Evolutionary conservation across 2,329 filamentous ascomycete species (phyloP).

Genomic region (Cadophora gregata): DNA sequence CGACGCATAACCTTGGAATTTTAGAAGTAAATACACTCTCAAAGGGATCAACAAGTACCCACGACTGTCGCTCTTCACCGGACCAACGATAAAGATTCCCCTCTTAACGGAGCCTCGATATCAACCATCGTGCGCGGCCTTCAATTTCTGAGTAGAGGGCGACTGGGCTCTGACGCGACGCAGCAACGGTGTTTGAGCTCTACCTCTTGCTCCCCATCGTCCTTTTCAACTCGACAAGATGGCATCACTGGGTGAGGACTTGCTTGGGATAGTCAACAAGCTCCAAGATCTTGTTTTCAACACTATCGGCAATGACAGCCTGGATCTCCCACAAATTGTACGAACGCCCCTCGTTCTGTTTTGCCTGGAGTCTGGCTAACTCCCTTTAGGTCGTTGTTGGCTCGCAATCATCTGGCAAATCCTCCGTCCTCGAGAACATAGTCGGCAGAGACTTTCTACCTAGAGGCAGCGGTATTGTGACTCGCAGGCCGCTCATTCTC

Average conservation of each 20-base stretch:
- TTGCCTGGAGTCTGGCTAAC: slow-evolving; percentile 32
- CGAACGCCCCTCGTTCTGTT: slow-evolving; percentile 46
- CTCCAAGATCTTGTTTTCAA: slow-evolving; percentile 99
- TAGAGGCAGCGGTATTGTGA: slow-evolving; percentile 95
- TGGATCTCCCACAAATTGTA: slow-evolving; percentile 98
- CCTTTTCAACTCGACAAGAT: slow-evolving; percentile 54
- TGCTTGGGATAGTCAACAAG: slow-evolving; percentile 96
- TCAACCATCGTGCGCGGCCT: background rate
- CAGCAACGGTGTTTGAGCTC: slow-evolving; percentile 20
- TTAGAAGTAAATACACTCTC: slow-evolving; percentile 14
- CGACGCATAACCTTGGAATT: slow-evolving; percentile 21
- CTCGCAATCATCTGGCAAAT: slow-evolving; percentile 98
- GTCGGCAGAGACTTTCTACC: slow-evolving; percentile 97
- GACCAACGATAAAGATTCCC: slow-evolving; percentile 5
- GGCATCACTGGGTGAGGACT: slow-evolving; percentile 94
- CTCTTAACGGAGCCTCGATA: background rate
- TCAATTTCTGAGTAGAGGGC: background rate
- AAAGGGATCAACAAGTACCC: slow-evolving; percentile 2
- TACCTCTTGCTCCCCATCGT: slow-evolving; percentile 9
- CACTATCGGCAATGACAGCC: slow-evolving; percentile 97
- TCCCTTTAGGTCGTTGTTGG: slow-evolving; percentile 85
- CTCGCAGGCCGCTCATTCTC: slow-evolving; percentile 89
- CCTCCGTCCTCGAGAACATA: slow-evolving; percentile 97
- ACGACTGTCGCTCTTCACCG: background rate
- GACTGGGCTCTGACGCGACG: slow-evolving; percentile 28